Evolutionary conservation across 768 basidiomycete genomes (phyloP).

Genomic region (Lyophyllum semitale): DNA sequence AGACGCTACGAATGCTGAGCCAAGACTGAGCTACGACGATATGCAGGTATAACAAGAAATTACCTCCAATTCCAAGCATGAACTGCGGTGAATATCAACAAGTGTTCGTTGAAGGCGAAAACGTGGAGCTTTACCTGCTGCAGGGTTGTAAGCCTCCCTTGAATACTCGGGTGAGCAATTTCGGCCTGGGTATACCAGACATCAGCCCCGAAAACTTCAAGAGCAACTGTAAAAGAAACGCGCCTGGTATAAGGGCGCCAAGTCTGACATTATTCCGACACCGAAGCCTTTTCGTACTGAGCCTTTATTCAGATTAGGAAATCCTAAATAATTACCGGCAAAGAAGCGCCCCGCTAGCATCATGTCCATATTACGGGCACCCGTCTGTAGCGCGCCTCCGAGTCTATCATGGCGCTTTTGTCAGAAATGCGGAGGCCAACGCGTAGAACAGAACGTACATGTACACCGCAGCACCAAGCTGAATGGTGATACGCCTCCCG

Average conservation of each 20-base stretch:
- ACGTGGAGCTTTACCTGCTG: conserved; percentile 36
- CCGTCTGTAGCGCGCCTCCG: conserved; percentile 49
- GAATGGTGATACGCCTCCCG: conserved; percentile 41
- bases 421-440: background rate
- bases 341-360: conserved; percentile 55
- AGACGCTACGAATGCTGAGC: conserved; percentile 48
- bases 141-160: conserved; percentile 54
- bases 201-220: background rate
- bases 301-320: background rate
- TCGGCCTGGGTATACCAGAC: conserved; percentile 35
- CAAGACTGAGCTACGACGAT: background rate
- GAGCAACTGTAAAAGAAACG: background rate
- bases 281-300: conserved; percentile 30
- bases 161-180: conserved; percentile 57
- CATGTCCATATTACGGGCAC: conserved; percentile 45
- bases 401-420: conserved; percentile 23
- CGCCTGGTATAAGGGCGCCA: conserved; percentile 55
- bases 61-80: conserved; percentile 52
- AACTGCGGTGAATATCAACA: conserved; percentile 25
- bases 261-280: conserved; percentile 49
- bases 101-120: background rate
- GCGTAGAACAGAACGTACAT: conserved; percentile 25
- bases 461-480: conserved; percentile 39
- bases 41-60: background rate
- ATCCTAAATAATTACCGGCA: conserved; percentile 32